Evolutionary conservation across 306 rosid genomes (phyloP), one percentile per base, ranked within the genome.

Genomic region (Fragaria ananassa): DNA sequence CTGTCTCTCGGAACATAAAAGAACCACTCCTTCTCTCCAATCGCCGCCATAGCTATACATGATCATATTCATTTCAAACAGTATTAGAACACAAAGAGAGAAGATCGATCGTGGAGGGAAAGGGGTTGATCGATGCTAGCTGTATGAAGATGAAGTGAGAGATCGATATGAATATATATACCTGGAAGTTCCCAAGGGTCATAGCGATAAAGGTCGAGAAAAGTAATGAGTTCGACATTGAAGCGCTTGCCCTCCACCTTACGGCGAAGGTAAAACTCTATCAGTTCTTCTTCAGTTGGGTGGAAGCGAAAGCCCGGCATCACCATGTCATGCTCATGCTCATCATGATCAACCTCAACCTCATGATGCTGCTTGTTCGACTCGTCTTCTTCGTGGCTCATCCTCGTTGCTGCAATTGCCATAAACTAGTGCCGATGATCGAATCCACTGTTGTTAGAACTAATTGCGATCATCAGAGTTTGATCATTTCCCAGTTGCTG

Each of bases 161-260:
- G 18, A 25, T 9, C 2, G 31, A 31, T 47, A 14, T 19, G 50
- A 41, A 6, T 1, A 1, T 19, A 0, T 53, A 6, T 87, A 96
- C 99, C 99, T 61, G 99, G 99, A 81, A 96, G 97, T 46, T 96
- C 99, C 99, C 99, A 96, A 74, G 99, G 99, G 96, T 96, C 99
- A 60, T 92, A 96, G 91, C 96, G 97, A 87, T 96, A 96, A 72
- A 96, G 99, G 86, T 96, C 99, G 25, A 96, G 97, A 78, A 92
- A 96, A 91, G 99, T 92, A 44, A 96, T 96, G 75, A 96, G 98
- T 70, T 96, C 99, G 50, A 96, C 99, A 65, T 96, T 96, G 93
- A 96, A 96, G 62, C 97, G 93, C 68, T 96, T 96, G 76, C 99
- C 99, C 97, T 96, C 99, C 10, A 96, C 98, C 97, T 96, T 96